phyloP scores from a whole-genome alignment of 108 stramenopile genomes.

The Licmophora abbreviata region DNA sequence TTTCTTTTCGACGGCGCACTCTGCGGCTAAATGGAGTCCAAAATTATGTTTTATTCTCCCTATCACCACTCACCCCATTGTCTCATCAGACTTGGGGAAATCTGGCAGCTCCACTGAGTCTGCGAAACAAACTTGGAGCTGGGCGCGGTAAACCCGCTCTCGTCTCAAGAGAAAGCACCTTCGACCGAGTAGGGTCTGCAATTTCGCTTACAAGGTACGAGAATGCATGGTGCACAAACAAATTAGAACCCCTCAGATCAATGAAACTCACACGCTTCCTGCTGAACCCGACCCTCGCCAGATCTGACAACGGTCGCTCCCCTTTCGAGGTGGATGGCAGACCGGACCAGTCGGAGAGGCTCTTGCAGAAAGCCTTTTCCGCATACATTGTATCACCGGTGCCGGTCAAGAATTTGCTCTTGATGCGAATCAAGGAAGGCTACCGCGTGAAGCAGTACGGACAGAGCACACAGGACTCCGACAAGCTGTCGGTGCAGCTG shows the following conservation, averaged over 20 bases:
- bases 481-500: constrained; percentile 69
- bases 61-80: constrained; percentile 56
- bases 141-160: too few relatives aligned
- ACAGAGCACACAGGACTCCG: constrained; percentile 49
- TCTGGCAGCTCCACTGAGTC: constrained; percentile 22
- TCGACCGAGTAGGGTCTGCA: too few relatives aligned
- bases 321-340: too few relatives aligned
- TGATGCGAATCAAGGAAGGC: constrained; percentile 68
- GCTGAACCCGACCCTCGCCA: too few relatives aligned
- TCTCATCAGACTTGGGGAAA: constrained; percentile 19
- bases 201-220: too few relatives aligned
- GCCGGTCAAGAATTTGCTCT: constrained; percentile 55
- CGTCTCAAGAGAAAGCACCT: too few relatives aligned
- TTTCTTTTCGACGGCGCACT: constrained; percentile 42
- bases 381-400: constrained; percentile 63
- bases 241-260: too few relatives aligned
- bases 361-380: constrained; percentile 44
- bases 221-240: too few relatives aligned
- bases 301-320: too few relatives aligned
- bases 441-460: constrained; percentile 65
- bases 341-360: too few relatives aligned
- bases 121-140: too few relatives aligned
- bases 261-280: too few relatives aligned
- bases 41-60: constrained; percentile 55
- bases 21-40: constrained; percentile 70